phyloP scores from a whole-genome alignment of 768 basidiomycete species.

The Mrakia gelida region DNA sequence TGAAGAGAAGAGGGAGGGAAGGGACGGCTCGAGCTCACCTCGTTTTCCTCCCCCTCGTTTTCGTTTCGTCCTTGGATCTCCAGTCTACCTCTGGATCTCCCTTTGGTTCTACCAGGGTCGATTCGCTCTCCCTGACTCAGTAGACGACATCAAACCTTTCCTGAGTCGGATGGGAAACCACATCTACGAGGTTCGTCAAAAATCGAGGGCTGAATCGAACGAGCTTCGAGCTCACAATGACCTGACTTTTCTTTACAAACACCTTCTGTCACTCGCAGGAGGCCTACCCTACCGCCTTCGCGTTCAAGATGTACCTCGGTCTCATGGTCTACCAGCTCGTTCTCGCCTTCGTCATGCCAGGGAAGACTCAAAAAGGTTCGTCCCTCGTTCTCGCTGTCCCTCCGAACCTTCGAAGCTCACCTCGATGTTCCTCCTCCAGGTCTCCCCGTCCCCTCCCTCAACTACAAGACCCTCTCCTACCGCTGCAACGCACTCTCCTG shows the following conservation, averaged over 20 bases:
- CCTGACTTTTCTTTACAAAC: background rate
- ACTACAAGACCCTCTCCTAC: constrained; percentile 54
- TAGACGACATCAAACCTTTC: constrained; percentile 72
- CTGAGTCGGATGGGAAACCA: constrained; percentile 78
- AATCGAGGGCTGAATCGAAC: background rate
- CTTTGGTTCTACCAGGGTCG: constrained; percentile 92
- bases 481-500: constrained; percentile 31
- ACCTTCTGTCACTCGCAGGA: constrained; percentile 53
- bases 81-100: constrained; percentile 92
- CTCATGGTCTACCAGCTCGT: constrained; percentile 84
- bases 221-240: background rate
- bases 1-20: background rate
- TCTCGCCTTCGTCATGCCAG: constrained; percentile 88
- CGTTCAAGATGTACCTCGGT: constrained; percentile 84
- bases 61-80: background rate
- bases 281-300: constrained; percentile 81
- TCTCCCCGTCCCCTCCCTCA: constrained; percentile 89
- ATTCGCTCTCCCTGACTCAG: constrained; percentile 57
- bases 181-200: constrained; percentile 57
- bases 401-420: background rate
- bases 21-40: background rate
- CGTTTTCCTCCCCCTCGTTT: background rate
- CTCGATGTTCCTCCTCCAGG: constrained; percentile 42
- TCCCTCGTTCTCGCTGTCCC: background rate
- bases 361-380: constrained; percentile 74